These are phyloP conservation scores for Penicillium palitans DNA, from an alignment of 2,329 filamentous ascomycete species.

Conservation along the genomic window DNA sequence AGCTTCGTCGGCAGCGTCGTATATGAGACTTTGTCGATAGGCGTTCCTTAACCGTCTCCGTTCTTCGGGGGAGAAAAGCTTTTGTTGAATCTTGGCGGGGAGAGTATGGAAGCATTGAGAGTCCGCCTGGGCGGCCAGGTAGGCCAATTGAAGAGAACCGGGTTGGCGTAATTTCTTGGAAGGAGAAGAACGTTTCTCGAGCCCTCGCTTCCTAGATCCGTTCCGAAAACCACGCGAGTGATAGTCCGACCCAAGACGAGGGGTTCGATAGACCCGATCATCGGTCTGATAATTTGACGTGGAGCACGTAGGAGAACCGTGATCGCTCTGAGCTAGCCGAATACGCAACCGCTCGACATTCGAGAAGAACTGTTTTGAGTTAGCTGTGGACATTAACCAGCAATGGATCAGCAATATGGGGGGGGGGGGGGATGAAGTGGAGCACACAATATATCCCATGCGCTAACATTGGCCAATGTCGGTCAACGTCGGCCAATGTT, in stretches of 20 bases:
- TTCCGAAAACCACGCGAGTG: constrained; percentile 20
- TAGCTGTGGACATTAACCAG: constrained; percentile 17
- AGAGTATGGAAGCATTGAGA: constrained; percentile 68
- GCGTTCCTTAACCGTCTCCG: constrained; percentile 59
- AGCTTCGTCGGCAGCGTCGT: constrained; percentile 61
- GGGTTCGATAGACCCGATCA: constrained; percentile 22
- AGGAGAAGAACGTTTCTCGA: constrained; percentile 19
- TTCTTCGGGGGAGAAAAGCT: constrained; percentile 71
- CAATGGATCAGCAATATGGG: constrained; percentile 5
- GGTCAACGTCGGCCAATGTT: constrained; percentile 4
- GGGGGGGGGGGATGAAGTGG: constrained; percentile 18
- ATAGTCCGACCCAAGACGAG: constrained; percentile 14
- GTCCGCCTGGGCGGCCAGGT: constrained; percentile 54
- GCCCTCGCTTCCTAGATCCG: constrained; percentile 15
- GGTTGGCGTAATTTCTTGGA: constrained; percentile 36
- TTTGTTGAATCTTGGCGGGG: constrained; percentile 70
- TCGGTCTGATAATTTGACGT: constrained; percentile 20
- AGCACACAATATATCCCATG: constrained; percentile 4
- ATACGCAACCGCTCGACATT: constrained; percentile 43
- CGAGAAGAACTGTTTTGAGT: constrained; percentile 40
- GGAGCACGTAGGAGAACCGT: constrained; percentile 19
- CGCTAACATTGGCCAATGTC: neutral
- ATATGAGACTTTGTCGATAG: constrained; percentile 54
- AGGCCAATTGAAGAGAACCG: constrained; percentile 39
- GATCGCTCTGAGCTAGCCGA: constrained; percentile 36